Percentiles rank a stretch among this genome's conserved stretches.
Evolutionary conservation across 148 eudicot genomes (phyloP).

Genomic region (Vaccinium myrtillus): DNA sequence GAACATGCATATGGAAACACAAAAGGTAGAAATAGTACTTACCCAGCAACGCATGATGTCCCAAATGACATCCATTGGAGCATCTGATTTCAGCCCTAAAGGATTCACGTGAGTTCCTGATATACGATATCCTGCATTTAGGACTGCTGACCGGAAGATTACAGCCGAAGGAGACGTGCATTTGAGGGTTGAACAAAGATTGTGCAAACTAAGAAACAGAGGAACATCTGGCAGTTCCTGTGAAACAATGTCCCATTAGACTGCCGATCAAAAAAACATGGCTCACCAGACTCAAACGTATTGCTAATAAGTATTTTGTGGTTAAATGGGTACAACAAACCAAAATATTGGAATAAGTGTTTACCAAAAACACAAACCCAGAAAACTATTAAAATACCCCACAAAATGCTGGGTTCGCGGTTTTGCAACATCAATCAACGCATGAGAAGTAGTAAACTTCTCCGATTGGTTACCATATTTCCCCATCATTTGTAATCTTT

Average conservation of each 20-base stretch:
- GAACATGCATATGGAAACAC: neutral
- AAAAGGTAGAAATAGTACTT: constrained; percentile 15
- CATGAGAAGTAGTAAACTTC: neutral
- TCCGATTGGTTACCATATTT: no score
- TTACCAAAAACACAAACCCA: neutral
- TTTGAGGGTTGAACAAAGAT: constrained; percentile 88
- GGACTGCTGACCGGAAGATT: constrained; percentile 85
- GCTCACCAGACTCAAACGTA: neutral
- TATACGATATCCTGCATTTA: constrained; percentile 95
- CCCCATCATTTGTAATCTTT: neutral
- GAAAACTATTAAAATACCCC: neutral
- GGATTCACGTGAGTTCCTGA: constrained; percentile 90
- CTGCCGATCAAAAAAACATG: neutral
- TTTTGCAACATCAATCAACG: neutral
- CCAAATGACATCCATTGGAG: constrained; percentile 98
- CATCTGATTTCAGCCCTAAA: constrained; percentile 83
- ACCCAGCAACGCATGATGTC: constrained; percentile 99
- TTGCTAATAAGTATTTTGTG: neutral
- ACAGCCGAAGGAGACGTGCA: constrained; percentile 96
- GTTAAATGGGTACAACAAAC: neutral
- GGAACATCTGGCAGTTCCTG: constrained; percentile 98
- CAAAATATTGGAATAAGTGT: neutral
- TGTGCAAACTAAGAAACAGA: constrained; percentile 80
- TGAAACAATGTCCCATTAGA: constrained; percentile 18
- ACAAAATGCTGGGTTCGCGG: neutral